Evolutionary conservation across 176 grass and related monocot species (phyloP), one percentile per base, ranked within the genome.

Genomic region (Cenchrus fungigraminus): DNA sequence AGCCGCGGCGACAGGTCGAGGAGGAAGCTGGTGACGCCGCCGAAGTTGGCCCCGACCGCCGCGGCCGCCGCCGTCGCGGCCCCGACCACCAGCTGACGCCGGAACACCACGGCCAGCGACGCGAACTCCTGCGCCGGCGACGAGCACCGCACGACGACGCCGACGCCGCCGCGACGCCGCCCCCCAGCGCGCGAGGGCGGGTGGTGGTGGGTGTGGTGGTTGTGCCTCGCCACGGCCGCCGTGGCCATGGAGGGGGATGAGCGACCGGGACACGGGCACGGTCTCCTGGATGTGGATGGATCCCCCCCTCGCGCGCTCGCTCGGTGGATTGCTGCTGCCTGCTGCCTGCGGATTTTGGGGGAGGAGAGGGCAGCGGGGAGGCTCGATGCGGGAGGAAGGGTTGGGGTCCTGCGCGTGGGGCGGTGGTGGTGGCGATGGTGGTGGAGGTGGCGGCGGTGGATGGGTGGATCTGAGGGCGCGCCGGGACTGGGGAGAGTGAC

Each of bases 1-100:
- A 95, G 84, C 86, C 91, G 80, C 31, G 97, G 90, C 16, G 90
- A 96, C 59, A 99, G 88, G 46, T 93, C 92, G 2, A 99, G 93
- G 4, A 96, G 97, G 87, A 96, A 92, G 85, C 93, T 99, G 54
- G 97, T 96, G 52, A 94, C 65, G 60, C 91, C 93, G 46, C 91
- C 90, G 82, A 99, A 96, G 90, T 99, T 99, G 4, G 86, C 90
- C 34, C 93, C 93, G 58, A 94, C 84, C 0, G 97, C 97, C 13
- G 89, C 87, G 0, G 94, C 87, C 2, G 90, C 92, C 53, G 88
- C 93, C 10, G 91, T 83, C 13, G 68, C 20, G 3, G 82, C 54
- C 3, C 93, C 97, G 9, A 92, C 81, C 49, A 96, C 76, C 3
- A 96, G 93, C 71, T 88, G 52, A 69, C 97, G 74, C 19, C 97